Evolutionary conservation across 108 stramenopile genomes (phyloP).

Genomic region (Cyclotella baltica): DNA sequence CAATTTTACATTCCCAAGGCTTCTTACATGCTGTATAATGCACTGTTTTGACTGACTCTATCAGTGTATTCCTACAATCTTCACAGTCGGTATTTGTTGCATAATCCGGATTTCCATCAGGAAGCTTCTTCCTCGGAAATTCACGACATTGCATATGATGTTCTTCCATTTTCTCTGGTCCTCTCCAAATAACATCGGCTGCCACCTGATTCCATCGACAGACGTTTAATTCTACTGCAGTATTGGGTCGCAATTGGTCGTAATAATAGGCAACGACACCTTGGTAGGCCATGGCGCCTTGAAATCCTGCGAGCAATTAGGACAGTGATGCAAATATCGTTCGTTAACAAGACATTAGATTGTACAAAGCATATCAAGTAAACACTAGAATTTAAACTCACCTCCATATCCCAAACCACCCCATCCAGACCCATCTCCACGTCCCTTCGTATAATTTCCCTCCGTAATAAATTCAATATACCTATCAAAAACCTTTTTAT

Average conservation of each 20-base stretch:
- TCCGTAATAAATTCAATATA: constrained; percentile 57
- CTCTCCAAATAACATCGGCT: constrained; percentile 61
- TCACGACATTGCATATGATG: constrained; percentile 72
- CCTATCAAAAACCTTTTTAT: constrained; percentile 54
- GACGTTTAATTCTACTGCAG: constrained; percentile 64
- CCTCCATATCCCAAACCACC: constrained; percentile 62
- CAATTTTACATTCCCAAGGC: constrained; percentile 75
- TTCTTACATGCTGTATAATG: constrained; percentile 85
- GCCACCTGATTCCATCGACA: constrained; percentile 77
- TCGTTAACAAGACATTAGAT: no score
- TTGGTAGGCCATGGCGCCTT: constrained; percentile 73
- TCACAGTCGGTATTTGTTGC: constrained; percentile 61
- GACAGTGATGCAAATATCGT: no score
- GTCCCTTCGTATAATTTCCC: constrained; percentile 55
- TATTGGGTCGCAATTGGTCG: constrained; percentile 51
- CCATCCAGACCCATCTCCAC: constrained; percentile 56
- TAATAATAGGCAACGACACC: constrained; percentile 70
- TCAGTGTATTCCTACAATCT: constrained; percentile 69
- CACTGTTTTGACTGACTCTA: constrained; percentile 61
- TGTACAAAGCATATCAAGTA: no score
- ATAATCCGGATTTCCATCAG: constrained; percentile 57
- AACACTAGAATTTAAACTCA: no score
- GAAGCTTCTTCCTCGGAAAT: constrained; percentile 53
- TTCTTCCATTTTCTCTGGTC: constrained; percentile 57
- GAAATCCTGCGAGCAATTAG: no score